These are phyloP conservation scores for Colletotrichum sp. DNA, from an alignment of 2,329 filamentous ascomycete species.

Conservation along the genomic window DNA sequence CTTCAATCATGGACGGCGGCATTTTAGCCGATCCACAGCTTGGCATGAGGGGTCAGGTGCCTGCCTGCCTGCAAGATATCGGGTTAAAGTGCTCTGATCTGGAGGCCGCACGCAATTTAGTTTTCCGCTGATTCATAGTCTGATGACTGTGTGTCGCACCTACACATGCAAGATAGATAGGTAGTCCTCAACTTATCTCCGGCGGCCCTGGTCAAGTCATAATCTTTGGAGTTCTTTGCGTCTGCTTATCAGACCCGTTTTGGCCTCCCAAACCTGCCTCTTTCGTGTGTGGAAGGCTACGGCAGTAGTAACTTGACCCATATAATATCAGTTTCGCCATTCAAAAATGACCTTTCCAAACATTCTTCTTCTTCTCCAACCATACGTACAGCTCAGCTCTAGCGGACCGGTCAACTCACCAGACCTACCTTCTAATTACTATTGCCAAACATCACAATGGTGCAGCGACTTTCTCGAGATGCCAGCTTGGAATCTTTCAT, in stretches of 20 bases:
- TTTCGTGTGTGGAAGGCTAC: not conserved
- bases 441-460: not conserved
- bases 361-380: not conserved
- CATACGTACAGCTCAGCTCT: not conserved
- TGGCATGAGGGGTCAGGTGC: not conserved
- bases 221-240: rapidly evolving
- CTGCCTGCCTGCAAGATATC: not conserved
- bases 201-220: not conserved
- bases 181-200: not conserved
- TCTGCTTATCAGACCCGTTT: not conserved
- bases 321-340: not conserved
- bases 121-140: not conserved
- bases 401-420: not conserved
- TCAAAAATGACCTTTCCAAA: not conserved
- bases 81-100: not conserved
- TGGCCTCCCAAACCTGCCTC: not conserved
- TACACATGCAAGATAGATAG: not conserved
- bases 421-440: not conserved
- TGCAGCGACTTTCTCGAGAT: not conserved
- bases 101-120: not conserved
- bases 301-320: not conserved
- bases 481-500: not conserved
- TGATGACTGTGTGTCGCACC: not conserved
- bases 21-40: not conserved
- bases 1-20: not conserved